These are phyloP conservation scores for Teunomyces panamensis DNA, from an alignment of 805 yeast genomes.

Conservation along the genomic window DNA sequence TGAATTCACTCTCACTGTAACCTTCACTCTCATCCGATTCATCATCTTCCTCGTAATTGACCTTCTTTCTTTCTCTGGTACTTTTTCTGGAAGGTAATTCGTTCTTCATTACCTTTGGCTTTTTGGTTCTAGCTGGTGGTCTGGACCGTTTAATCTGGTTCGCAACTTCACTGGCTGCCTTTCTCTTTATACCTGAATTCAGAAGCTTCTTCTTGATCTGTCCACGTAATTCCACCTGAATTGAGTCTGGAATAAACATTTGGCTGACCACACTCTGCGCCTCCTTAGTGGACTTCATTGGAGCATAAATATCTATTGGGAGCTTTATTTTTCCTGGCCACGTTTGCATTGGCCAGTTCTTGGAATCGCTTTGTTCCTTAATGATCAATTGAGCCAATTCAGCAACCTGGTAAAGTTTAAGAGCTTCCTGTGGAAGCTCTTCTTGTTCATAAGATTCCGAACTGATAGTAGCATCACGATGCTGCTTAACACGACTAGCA, in stretches of 20 bases:
- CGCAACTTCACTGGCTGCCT: conserved; percentile 6
- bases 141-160: conserved; percentile 8
- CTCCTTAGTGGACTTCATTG: conserved; percentile 54
- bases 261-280: conserved; percentile 56
- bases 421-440: conserved; percentile 20
- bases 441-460: conserved; percentile 24
- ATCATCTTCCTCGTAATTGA: conserved; percentile 31
- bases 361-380: conserved; percentile 53
- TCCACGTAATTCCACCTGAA: conserved; percentile 35
- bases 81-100: conserved; percentile 43
- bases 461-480: conserved; percentile 53
- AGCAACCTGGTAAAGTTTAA: conserved; percentile 60
- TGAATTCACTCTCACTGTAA: conserved; percentile 7
- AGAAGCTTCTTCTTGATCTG: conserved; percentile 23
- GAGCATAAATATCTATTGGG: conserved; percentile 67
- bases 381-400: conserved; percentile 71
- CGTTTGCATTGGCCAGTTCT: conserved; percentile 67
- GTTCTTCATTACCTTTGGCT: conserved; percentile 18
- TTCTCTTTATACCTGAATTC: conserved; percentile 12
- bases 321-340: conserved; percentile 79
- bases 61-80: conserved; percentile 27
- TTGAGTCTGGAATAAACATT: conserved; percentile 52
- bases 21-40: conserved; percentile 1
- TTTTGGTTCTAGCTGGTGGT: conserved; percentile 15
- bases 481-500: conserved; percentile 76